Percentiles rank a stretch among this genome's conserved stretches.
Evolutionary conservation across 75 land plant species (phyloP).

Genomic region (Cunninghamia lanceolata): DNA sequence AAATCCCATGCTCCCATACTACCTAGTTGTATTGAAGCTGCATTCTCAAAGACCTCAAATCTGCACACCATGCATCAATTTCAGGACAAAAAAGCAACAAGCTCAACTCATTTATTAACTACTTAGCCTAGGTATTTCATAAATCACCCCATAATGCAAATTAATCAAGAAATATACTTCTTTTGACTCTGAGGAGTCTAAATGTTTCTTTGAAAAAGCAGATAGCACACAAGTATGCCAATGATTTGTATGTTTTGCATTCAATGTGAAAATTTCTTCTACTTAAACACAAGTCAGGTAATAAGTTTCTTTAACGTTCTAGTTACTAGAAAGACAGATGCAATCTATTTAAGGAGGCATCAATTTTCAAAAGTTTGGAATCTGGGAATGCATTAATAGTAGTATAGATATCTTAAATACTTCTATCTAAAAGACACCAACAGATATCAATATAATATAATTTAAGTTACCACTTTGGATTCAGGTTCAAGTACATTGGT

Average conservation of each 20-base stretch:
- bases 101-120: neutral
- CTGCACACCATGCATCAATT: neutral
- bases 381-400: neutral
- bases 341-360: neutral
- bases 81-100: neutral
- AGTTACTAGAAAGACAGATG: neutral
- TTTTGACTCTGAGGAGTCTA: neutral
- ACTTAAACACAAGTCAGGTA: neutral
- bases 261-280: neutral
- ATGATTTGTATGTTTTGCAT: neutral
- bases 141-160: neutral
- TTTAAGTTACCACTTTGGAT: no score
- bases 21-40: neutral
- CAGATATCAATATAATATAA: no score
- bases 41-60: neutral
- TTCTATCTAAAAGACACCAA: no score
- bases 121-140: neutral
- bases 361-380: neutral
- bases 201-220: neutral
- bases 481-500: no score
- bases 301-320: neutral
- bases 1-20: conserved; percentile 28
- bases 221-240: neutral
- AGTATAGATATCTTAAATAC: no score
- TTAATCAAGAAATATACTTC: neutral